Percentiles rank a stretch among this genome's conserved stretches.
Evolutionary conservation across 768 basidiomycete species (phyloP).

Genomic region (Mycena floridula): DNA sequence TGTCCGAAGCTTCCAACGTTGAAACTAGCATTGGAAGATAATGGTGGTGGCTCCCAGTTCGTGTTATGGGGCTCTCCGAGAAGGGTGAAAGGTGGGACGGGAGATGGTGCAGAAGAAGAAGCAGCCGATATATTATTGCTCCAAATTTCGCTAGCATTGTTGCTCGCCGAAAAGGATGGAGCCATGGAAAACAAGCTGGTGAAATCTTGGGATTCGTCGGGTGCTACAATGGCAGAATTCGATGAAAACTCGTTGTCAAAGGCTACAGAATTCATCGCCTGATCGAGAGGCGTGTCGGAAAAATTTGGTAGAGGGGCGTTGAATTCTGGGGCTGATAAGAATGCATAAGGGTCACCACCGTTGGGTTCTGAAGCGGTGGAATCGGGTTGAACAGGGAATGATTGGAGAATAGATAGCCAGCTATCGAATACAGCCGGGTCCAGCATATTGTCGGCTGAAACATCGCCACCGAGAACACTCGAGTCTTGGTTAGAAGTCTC

Average conservation of each 20-base stretch:
- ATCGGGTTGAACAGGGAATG: slow-evolving; percentile 31
- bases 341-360: not conserved
- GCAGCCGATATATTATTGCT: not conserved
- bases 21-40: slow-evolving; percentile 9
- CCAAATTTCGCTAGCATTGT: too few relatives aligned
- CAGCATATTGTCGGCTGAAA: slow-evolving; percentile 7
- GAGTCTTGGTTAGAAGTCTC: not conserved
- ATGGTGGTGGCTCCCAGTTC: too few relatives aligned
- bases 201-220: too few relatives aligned
- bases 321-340: not conserved
- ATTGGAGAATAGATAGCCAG: slow-evolving; percentile 46
- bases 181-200: too few relatives aligned
- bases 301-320: not conserved
- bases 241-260: not conserved
- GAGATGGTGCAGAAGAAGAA: not conserved
- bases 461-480: not conserved
- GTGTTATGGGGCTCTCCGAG: not conserved
- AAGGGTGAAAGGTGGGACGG: not conserved
- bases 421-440: slow-evolving; percentile 40
- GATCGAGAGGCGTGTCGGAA: not conserved
- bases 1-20: slow-evolving; percentile 3
- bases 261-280: not conserved
- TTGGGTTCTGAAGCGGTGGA: not conserved
- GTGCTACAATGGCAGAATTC: not conserved
- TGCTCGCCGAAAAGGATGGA: too few relatives aligned